These are phyloP conservation scores for Funneliformis mosseae DNA, from an alignment of 192 early-diverging fungal species.

Conservation along the genomic window DNA sequence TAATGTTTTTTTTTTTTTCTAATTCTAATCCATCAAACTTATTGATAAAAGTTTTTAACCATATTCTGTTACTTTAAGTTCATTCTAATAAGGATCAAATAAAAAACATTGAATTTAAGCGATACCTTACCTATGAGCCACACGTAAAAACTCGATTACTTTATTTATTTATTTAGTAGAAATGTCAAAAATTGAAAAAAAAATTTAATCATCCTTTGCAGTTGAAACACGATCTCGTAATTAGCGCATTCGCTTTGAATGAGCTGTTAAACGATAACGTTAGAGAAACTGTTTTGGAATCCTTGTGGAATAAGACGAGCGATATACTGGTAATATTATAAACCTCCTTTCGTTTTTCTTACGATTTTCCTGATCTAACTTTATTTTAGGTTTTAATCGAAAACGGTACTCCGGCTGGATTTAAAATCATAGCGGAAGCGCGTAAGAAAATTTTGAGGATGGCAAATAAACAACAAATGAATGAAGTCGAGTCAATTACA, in stretches of 20 bases:
- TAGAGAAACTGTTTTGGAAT: constrained; percentile 65
- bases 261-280: constrained; percentile 71
- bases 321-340: constrained; percentile 62
- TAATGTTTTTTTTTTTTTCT: neutral
- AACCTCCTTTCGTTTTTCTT: neutral
- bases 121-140: neutral
- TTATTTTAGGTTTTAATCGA: constrained; percentile 70
- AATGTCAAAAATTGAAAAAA: neutral
- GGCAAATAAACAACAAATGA: constrained; percentile 38
- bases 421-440: constrained; percentile 65
- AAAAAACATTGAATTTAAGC: constrained; percentile 22
- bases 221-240: constrained; percentile 65
- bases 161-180: neutral
- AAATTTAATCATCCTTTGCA: neutral
- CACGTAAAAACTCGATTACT: neutral
- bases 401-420: constrained; percentile 75
- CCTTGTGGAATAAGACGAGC: constrained; percentile 77
- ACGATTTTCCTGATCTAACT: no score
- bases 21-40: neutral
- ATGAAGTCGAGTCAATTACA: constrained; percentile 38
- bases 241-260: constrained; percentile 71
- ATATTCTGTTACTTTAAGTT: neutral
- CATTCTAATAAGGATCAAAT: constrained; percentile 5
- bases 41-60: neutral
- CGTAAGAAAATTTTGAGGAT: constrained; percentile 64